Percentiles rank a stretch among this genome's conserved stretches.
These are phyloP conservation scores for Pelargonium fulgidum DNA, from an alignment of 441 rosid genomes.

Conservation along the genomic window DNA sequence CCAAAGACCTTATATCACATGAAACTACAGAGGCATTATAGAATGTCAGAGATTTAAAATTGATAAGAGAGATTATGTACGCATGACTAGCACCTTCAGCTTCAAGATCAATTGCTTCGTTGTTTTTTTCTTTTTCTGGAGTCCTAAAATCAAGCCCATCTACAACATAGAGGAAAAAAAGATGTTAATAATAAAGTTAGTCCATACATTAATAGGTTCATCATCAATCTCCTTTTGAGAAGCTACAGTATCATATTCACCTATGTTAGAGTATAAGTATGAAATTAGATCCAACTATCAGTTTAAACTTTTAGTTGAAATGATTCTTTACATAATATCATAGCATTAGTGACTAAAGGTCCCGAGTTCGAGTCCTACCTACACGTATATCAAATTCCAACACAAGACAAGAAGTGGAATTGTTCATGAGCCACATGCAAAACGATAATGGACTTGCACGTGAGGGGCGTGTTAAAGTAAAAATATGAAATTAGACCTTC, in stretches of 20 bases:
- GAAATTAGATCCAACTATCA: too few species aligned
- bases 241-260: not conserved
- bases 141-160: not conserved
- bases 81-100: slow-evolving; percentile 7
- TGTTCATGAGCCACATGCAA: too few species aligned
- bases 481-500: too few species aligned
- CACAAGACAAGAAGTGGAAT: too few species aligned
- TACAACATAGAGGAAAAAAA: not conserved
- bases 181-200: not conserved
- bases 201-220: not conserved
- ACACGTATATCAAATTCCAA: too few species aligned
- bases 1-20: slow-evolving; percentile 1
- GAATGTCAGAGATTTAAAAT: not conserved
- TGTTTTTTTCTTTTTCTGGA: slow-evolving; percentile 1
- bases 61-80: not conserved
- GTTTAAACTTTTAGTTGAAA: too few species aligned
- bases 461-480: too few species aligned
- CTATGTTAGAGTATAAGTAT: not conserved
- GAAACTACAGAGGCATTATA: not conserved
- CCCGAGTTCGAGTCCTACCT: too few species aligned
- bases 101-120: slow-evolving; percentile 11
- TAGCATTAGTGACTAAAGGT: too few species aligned
- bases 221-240: slow-evolving; percentile 5
- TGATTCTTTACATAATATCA: too few species aligned
- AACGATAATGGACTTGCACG: too few species aligned